Conservation (phyloP, 2,329 filamentous ascomycete genomes). For the Botrytis deweyae region DNA sequence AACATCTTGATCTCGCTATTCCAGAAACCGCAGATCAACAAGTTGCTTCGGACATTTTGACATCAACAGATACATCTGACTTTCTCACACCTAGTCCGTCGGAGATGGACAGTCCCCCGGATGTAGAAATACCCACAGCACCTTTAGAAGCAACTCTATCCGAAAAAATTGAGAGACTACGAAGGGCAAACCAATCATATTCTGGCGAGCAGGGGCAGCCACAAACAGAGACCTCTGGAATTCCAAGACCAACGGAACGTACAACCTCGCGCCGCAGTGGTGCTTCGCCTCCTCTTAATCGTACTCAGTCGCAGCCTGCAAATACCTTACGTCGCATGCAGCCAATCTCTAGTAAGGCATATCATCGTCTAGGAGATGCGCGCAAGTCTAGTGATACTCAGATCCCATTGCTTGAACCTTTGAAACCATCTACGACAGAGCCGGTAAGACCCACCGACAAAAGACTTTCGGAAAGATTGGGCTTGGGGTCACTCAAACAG, state of each 20-base stretch:
- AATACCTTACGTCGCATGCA: slow-evolving; percentile 37
- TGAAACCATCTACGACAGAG: slow-evolving; percentile 34
- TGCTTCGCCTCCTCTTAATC: slow-evolving; percentile 37
- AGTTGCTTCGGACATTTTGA: slow-evolving; percentile 23
- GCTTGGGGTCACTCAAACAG: slow-evolving; percentile 62
- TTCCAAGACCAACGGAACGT: slow-evolving; percentile 38
- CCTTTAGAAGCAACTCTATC: slow-evolving; percentile 33
- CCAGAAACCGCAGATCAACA: slow-evolving; percentile 25
- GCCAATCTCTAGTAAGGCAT: slow-evolving; percentile 28
- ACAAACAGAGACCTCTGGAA: slow-evolving; percentile 35
- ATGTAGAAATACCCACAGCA: slow-evolving; percentile 15
- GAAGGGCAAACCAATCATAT: slow-evolving; percentile 27
- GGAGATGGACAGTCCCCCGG: background rate
- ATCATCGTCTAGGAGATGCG: slow-evolving; percentile 29
- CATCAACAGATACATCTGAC: slow-evolving; percentile 21
- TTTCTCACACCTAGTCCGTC: slow-evolving; percentile 20
- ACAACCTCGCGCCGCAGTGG: slow-evolving; percentile 31
- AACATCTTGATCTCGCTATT: slow-evolving; percentile 61
- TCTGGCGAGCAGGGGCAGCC: slow-evolving; percentile 23
- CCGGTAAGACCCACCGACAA: slow-evolving; percentile 52
- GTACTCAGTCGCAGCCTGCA: slow-evolving; percentile 40
- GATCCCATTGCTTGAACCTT: slow-evolving; percentile 29
- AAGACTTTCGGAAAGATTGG: slow-evolving; percentile 72
- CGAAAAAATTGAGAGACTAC: slow-evolving; percentile 37
- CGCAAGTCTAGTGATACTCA: slow-evolving; percentile 25